These are phyloP conservation scores for Coprinopsis strossmayeri DNA, from an alignment of 768 basidiomycete species.

Conservation along the genomic window DNA sequence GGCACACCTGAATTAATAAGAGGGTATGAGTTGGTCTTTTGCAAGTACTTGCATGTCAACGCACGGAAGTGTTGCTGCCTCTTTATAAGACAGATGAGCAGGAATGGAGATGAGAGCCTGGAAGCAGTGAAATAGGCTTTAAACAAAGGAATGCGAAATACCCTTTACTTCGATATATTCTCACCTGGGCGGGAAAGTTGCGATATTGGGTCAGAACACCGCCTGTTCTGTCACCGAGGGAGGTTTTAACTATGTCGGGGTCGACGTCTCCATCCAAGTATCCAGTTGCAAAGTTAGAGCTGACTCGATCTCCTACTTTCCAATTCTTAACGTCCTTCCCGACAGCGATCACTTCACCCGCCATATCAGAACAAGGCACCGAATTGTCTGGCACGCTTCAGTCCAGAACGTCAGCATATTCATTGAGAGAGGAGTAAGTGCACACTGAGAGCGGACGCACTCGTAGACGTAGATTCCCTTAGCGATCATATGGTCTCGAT, in stretches of 20 bases:
- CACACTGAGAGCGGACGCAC: slow-evolving; percentile 19
- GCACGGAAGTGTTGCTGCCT: slow-evolving; percentile 60
- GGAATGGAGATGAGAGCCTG: slow-evolving; percentile 49
- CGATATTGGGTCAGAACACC: slow-evolving; percentile 52
- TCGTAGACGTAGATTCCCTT: slow-evolving; percentile 28
- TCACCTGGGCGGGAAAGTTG: slow-evolving; percentile 26
- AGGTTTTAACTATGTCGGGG: slow-evolving; percentile 24
- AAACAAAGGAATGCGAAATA: neutral
- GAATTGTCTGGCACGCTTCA: slow-evolving; percentile 17
- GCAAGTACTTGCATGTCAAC: slow-evolving; percentile 12
- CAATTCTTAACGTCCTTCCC: slow-evolving; percentile 39
- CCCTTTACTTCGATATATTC: too few relatives aligned
- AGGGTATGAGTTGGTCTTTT: neutral
- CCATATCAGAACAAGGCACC: slow-evolving; percentile 44
- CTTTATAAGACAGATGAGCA: slow-evolving; percentile 51
- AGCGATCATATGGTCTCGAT: slow-evolving; percentile 42
- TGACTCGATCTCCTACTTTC: slow-evolving; percentile 53
- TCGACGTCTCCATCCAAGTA: slow-evolving; percentile 39
- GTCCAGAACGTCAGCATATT: neutral
- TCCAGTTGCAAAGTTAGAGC: slow-evolving; percentile 43
- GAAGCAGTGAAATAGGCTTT: neutral
- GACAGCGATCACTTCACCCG: slow-evolving; percentile 49
- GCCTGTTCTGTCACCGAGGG: slow-evolving; percentile 40
- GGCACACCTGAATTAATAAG: slow-evolving; percentile 34
- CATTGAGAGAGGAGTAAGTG: neutral